Evolutionary conservation across 2,329 filamentous ascomycete species (phyloP).

Genomic region (Claviceps humidiphila): DNA sequence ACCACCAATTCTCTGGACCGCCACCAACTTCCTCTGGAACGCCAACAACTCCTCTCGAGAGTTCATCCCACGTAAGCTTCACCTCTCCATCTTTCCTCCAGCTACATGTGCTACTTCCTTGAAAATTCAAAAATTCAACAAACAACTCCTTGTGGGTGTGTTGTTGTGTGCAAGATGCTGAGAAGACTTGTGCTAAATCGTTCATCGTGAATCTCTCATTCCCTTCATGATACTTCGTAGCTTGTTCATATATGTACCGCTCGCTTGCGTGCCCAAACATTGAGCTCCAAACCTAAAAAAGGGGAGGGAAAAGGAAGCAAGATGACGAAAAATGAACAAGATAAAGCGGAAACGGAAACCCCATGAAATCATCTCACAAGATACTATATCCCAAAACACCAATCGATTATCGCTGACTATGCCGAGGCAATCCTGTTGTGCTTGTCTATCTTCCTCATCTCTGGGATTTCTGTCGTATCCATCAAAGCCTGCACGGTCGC

Average conservation of each 20-base stretch:
- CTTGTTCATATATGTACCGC: neutral
- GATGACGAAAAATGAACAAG: too few relatives aligned
- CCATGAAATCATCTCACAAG: too few relatives aligned
- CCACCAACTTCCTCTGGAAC: too few relatives aligned
- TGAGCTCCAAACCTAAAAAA: neutral
- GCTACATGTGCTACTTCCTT: too few relatives aligned
- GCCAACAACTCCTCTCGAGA: too few relatives aligned
- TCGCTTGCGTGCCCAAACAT: neutral
- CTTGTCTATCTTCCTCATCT: constrained; percentile 1
- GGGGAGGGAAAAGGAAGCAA: neutral
- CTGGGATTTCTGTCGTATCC: constrained; percentile 10
- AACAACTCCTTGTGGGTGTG: neutral
- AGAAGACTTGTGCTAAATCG: too few relatives aligned
- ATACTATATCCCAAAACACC: neutral
- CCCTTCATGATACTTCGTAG: neutral
- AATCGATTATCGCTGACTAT: neutral
- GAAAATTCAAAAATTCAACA: neutral
- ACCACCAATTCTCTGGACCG: too few relatives aligned
- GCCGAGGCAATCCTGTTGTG: neutral
- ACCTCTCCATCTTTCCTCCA: too few relatives aligned
- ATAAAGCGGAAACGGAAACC: too few relatives aligned
- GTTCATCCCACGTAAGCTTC: too few relatives aligned
- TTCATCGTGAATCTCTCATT: neutral
- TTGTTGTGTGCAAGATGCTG: too few relatives aligned
- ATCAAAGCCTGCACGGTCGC: constrained; percentile 7